Base-by-base conservation (phyloP, 2,329 filamentous ascomycete genomes). In the Huntiella omanensis region DNA sequence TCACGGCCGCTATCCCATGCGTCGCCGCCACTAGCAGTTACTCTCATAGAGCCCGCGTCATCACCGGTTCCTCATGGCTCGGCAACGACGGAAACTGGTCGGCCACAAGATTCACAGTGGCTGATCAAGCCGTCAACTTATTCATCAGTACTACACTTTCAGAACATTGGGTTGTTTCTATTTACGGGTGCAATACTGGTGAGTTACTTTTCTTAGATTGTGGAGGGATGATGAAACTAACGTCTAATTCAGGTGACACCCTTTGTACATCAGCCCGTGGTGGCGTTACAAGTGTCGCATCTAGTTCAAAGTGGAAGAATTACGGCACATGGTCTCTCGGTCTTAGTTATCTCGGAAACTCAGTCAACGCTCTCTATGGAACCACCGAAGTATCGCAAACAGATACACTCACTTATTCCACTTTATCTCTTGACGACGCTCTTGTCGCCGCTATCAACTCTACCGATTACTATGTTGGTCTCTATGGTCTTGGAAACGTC, bases 71-170 rank as follows among this genome's bases (percentile, higher is more conserved):
- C 12, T 47, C 45, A 36, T 50, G 49, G 49, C 68, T 72, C 51
- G 76, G 76, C 41, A 67, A 71, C 52, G 79, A 83, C 56, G 80
- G 80, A 7, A 69, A 69, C 51, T 87, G 82, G 82, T 84, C 80
- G 12, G 73, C 78, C 5, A 74, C 83, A 52, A 66, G 65, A 10
- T 64, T 86, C 50, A 70, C 63, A 54, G 66, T 71, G 15, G 76
- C 75, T 43, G 63, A 60, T 5, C 54, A 56, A 11, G 47, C 62
- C 7, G 55, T 66, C 49, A 58, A 63, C 52, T 58, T 67, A 32
- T 55, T 67, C 10, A 67, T 78, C 44, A 83, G 77, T 55, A 85
- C 80, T 4, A 69, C 71, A 10, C 67, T 77, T 37, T 82, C 81
- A 33, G 79, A 84, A 58, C 75, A 79, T 38, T 84, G 80, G 79